phyloP scores from a whole-genome alignment of 495 filamentous ascomycete genomes.

The Xylaria bambusicola region DNA sequence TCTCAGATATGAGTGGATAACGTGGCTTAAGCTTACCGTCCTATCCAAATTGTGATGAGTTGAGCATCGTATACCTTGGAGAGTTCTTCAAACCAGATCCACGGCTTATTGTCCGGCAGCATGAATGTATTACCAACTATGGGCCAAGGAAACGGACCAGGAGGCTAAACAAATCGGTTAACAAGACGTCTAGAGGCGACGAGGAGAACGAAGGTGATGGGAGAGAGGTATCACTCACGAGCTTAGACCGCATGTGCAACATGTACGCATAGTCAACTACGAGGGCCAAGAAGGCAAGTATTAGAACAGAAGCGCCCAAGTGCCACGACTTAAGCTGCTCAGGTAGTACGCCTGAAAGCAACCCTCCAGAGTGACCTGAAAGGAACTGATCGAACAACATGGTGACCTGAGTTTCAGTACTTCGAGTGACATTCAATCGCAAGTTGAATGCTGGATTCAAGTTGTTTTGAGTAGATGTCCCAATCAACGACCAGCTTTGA shows the following conservation, averaged over 20 bases:
- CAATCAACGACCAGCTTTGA: background rate
- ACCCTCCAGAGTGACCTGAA: background rate
- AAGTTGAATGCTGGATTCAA: background rate
- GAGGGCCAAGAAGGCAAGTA: slow-evolving; percentile 33
- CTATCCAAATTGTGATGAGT: slow-evolving; percentile 65
- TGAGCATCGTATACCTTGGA: slow-evolving; percentile 55
- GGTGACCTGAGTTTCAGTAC: background rate
- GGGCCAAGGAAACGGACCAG: slow-evolving; percentile 54
- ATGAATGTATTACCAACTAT: slow-evolving; percentile 60
- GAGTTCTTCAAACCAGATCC: slow-evolving; percentile 64
- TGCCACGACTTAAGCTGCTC: slow-evolving; percentile 23
- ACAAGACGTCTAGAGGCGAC: background rate
- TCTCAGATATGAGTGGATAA: background rate
- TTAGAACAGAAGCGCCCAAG: slow-evolving; percentile 24
- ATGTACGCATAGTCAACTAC: slow-evolving; percentile 52
- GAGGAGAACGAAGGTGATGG: background rate
- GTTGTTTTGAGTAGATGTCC: background rate
- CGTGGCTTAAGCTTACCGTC: slow-evolving; percentile 39
- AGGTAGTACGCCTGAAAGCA: slow-evolving; percentile 1
- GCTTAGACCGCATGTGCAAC: slow-evolving; percentile 48
- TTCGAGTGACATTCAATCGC: background rate
- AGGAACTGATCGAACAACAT: slow-evolving; percentile 30
- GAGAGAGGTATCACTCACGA: slow-evolving; percentile 27
- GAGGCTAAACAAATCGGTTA: slow-evolving; percentile 44
- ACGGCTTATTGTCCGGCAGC: slow-evolving; percentile 62